These are phyloP conservation scores for Ambrosia artemisiifolia DNA, from an alignment of 129 eudicot genomes.

Conservation along the genomic window DNA sequence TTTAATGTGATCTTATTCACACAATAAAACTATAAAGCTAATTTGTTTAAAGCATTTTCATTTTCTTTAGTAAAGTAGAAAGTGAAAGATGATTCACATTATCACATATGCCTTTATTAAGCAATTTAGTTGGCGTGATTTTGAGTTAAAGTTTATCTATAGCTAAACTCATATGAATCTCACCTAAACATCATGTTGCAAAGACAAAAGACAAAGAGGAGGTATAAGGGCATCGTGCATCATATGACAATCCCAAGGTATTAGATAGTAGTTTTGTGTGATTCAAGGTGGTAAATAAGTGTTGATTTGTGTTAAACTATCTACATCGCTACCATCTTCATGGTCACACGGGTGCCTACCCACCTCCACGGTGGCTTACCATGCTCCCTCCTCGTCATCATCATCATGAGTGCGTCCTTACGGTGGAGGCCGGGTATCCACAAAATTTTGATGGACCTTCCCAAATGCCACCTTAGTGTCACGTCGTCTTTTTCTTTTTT, in stretches of 20 bases:
- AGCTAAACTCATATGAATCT: background rate
- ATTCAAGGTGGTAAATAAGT: too few relatives aligned
- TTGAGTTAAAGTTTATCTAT: background rate
- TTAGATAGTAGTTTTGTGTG: too few relatives aligned
- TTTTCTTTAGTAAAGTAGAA: background rate
- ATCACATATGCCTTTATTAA: background rate
- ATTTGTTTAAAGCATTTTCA: background rate
- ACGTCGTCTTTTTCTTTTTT: too few relatives aligned
- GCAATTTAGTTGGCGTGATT: background rate
- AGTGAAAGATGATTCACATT: background rate
- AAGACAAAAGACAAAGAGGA: background rate
- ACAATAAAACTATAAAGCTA: background rate
- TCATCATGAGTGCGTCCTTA: too few relatives aligned
- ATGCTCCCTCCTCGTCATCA: too few relatives aligned
- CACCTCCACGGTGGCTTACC: too few relatives aligned
- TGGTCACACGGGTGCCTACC: too few relatives aligned
- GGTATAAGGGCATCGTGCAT: background rate
- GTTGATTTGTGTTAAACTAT: background rate
- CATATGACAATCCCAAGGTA: too few relatives aligned
- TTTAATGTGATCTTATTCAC: background rate
- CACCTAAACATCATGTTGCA: background rate
- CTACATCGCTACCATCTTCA: too few relatives aligned
- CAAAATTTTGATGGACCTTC: too few relatives aligned
- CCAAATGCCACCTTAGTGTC: too few relatives aligned
- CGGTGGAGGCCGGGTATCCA: too few relatives aligned